Conservation (phyloP, 2,329 filamentous ascomycete species). For the Arthrobotrys entomopaga region DNA sequence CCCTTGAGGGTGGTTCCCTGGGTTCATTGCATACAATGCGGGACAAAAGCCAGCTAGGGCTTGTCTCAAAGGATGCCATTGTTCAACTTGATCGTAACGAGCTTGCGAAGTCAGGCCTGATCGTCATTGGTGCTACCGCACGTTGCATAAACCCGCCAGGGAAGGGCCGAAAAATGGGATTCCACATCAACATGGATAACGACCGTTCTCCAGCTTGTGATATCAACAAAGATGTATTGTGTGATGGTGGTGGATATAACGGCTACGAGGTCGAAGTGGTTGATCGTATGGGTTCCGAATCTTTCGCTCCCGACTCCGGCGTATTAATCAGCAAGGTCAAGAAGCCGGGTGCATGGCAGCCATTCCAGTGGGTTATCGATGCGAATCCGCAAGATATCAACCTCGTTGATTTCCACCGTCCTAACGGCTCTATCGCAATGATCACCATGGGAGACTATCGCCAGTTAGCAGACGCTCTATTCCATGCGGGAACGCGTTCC, state of each 20-base stretch:
- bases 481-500: constrained; percentile 68
- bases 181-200: constrained; percentile 65
- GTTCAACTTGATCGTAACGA: constrained; percentile 64
- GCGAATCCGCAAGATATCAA: constrained; percentile 68
- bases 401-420: constrained; percentile 66
- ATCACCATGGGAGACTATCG: constrained; percentile 68
- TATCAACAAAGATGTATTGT: constrained; percentile 63
- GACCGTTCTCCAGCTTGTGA: constrained; percentile 66
- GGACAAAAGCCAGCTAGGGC: constrained; percentile 67
- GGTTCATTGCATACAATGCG: constrained; percentile 68
- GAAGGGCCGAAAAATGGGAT: constrained; percentile 63
- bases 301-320: constrained; percentile 67
- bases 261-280: constrained; percentile 68
- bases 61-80: constrained; percentile 64
- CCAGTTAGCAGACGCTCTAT: constrained; percentile 68
- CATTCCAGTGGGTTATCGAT: constrained; percentile 69
- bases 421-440: constrained; percentile 65
- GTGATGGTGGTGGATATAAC: constrained; percentile 67
- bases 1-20: constrained; percentile 65
- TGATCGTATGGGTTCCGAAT: constrained; percentile 68
- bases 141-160: constrained; percentile 64
- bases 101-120: constrained; percentile 63
- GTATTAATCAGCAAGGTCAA: constrained; percentile 69
- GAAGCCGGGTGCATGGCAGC: constrained; percentile 62
- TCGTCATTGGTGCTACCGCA: constrained; percentile 66